Evolutionary conservation across 148 eudicot species (phyloP), one percentile per base, ranked within the genome.

Genomic region (Tetragonia tetragonoides): DNA sequence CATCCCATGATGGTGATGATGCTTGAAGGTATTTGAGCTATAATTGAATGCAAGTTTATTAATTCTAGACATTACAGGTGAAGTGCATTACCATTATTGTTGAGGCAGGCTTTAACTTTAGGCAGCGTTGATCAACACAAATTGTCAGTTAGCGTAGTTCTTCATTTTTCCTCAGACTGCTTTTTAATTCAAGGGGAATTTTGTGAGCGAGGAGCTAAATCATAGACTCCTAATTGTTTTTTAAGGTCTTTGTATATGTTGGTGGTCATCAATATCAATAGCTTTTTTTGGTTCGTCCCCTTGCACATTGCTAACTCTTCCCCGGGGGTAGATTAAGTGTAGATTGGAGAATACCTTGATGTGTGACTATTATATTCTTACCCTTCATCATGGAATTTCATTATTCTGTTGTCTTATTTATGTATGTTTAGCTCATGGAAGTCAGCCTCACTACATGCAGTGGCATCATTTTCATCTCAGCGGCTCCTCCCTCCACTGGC

Each of bases 1-100:
- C 84, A 63, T 90, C 89, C 47, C 60, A 56, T 70, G 78, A 67
- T 63, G 80, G 41, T 53, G 69, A 65, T 68, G 70, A 24, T 76
- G 54, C 76, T 79, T 87, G 70, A 81, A 81, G 37, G 75, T 28
- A 28, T 28, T 28, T 28, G 34, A 28, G 34, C 34, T 28, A 28
- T 28, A 28, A 28, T 47, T 12, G 56, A 39, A n/a, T 39, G 44
- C 67, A 28, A n/a, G 37, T 44, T 39, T 68, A 46, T 81, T 68
- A 17, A n/a, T 20, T 8, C 61, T 57, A 73, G 75, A 60, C 10
- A 14, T 34, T 44, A 39, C 70, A 57, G 59, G 77, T 34, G 73
- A 21, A 44, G 47, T 65, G 2, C 49, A 28, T 20, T 60, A 66
- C 8, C 3, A 54, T 21, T 23, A 68, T 39, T 18, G 18, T 15